Conservation (phyloP, 192 early-diverging fungal genomes). For the Podochytrium sp. region DNA sequence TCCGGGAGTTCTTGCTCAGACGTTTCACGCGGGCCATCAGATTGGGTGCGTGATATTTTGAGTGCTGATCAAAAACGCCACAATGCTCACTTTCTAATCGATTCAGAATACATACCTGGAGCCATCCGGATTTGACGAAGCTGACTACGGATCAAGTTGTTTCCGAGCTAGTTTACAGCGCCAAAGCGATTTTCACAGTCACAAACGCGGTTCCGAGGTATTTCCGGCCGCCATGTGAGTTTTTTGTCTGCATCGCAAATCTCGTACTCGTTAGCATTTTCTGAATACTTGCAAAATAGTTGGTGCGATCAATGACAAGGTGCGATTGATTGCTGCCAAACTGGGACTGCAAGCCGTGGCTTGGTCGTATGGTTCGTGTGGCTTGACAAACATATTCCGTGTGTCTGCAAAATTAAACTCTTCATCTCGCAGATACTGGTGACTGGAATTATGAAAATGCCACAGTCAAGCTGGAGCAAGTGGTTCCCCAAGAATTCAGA, state of each 20-base stretch:
- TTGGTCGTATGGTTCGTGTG: too few relatives aligned
- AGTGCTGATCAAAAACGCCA: too few relatives aligned
- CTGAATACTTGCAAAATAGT: too few relatives aligned
- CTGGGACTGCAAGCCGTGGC: too few relatives aligned
- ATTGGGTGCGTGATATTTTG: conserved; percentile 6
- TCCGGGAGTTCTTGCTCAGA: conserved; percentile 48
- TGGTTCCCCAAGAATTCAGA: neutral
- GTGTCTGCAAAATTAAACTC: too few relatives aligned
- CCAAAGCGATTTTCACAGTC: conserved; percentile 36
- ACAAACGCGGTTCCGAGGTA: conserved; percentile 24
- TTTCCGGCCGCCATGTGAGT: neutral
- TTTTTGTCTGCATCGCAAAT: too few relatives aligned
- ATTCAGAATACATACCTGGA: conserved; percentile 52
- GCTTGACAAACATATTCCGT: too few relatives aligned
- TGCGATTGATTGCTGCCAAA: too few relatives aligned
- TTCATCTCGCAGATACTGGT: neutral
- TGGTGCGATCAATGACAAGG: too few relatives aligned
- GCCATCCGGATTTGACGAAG: conserved; percentile 59
- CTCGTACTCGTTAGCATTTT: too few relatives aligned
- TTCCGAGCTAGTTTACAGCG: conserved; percentile 71
- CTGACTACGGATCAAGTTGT: conserved; percentile 67
- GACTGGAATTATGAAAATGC: neutral
- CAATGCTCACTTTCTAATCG: neutral
- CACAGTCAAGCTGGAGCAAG: neutral
- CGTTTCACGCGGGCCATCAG: conserved; percentile 51